A percentile compares a stretch with the other conserved stretches of the same genome.
Evolutionary conservation across 768 basidiomycete species (phyloP).

Genomic region (Boletus tylopilopsis): DNA sequence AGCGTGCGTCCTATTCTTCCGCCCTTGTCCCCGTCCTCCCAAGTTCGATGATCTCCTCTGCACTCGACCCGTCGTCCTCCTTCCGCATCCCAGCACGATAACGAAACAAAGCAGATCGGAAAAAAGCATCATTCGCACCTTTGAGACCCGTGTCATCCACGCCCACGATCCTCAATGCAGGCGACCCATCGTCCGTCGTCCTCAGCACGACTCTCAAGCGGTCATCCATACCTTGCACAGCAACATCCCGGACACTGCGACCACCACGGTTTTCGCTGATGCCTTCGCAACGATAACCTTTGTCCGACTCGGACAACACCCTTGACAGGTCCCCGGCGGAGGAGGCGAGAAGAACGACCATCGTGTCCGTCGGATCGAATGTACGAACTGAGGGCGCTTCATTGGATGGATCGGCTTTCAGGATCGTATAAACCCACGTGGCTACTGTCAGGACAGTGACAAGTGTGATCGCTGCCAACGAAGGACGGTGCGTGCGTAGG

Average conservation of each 20-base stretch:
- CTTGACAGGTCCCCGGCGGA: not conserved
- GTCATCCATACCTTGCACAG: not conserved
- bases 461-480: not conserved
- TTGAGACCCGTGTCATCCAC: too few relatives aligned
- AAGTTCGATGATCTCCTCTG: too few relatives aligned
- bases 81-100: too few relatives aligned
- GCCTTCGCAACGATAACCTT: not conserved
- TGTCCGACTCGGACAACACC: not conserved
- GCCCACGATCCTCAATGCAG: not conserved
- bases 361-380: not conserved
- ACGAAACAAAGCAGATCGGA: too few relatives aligned
- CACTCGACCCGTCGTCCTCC: too few relatives aligned
- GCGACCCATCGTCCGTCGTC: not conserved
- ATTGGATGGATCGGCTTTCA: not conserved
- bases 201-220: not conserved
- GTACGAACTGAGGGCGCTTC: too few relatives aligned
- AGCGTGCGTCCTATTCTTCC: too few relatives aligned
- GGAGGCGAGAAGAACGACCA: not conserved
- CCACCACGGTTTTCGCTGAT: not conserved
- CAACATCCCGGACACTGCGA: too few relatives aligned
- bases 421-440: not conserved
- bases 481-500: not conserved
- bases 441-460: not conserved
- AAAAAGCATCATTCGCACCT: too few relatives aligned
- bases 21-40: too few relatives aligned